These are phyloP conservation scores for Mycena latifolia DNA, from an alignment of 768 basidiomycete genomes.

Conservation along the genomic window DNA sequence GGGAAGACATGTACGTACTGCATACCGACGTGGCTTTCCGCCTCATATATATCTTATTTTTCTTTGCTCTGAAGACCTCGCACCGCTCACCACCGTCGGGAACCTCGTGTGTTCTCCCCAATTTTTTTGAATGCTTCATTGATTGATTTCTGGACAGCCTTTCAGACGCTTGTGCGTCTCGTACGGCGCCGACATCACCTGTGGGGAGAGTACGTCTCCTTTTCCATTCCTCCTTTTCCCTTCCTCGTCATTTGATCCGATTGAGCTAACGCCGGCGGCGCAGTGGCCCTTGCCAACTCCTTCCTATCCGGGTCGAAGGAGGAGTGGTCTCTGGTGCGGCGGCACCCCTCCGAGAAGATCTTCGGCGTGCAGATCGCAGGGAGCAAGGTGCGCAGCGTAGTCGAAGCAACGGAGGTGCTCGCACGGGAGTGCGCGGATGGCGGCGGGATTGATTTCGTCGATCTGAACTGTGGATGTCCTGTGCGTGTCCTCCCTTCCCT, in stretches of 20 bases:
- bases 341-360: conserved; percentile 87
- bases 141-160: conserved; percentile 61
- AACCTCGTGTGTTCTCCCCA: conserved; percentile 75
- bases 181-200: conserved; percentile 94
- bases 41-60: background rate
- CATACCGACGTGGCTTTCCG: too few species aligned
- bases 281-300: conserved; percentile 92
- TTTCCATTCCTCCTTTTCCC: too few species aligned
- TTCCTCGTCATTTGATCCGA: too few species aligned
- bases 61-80: conserved; percentile 45
- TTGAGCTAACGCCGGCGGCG: too few species aligned
- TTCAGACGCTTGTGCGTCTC: conserved; percentile 91
- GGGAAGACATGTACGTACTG: conserved; percentile 82
- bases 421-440: too few species aligned
- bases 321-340: conserved; percentile 94
- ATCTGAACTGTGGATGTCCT: conserved; percentile 96
- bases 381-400: conserved; percentile 83
- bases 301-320: conserved; percentile 90
- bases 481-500: conserved; percentile 65
- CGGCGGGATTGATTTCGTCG: conserved; percentile 86
- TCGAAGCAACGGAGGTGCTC: too few species aligned
- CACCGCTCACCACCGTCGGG: conserved; percentile 93
- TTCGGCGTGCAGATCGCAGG: conserved; percentile 96
- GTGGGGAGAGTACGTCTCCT: conserved; percentile 80
- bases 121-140: background rate